Evolutionary conservation across 441 rosid genomes (phyloP).

Genomic region (Manihot esculenta): DNA sequence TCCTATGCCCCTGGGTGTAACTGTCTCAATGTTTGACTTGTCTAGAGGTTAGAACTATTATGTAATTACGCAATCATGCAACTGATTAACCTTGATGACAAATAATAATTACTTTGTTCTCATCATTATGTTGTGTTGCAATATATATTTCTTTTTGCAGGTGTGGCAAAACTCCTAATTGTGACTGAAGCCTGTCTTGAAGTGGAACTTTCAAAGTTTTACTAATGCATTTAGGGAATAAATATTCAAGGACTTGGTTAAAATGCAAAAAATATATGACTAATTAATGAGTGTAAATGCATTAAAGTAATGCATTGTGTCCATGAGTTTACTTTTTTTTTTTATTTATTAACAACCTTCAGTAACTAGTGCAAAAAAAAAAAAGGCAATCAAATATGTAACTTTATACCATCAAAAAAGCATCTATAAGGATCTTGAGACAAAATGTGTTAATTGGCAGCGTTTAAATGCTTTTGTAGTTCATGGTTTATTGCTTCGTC

Average conservation of each 20-base stretch:
- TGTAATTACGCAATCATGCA: not conserved
- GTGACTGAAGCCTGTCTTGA: not conserved
- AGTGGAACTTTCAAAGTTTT: not conserved
- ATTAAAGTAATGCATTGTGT: not conserved
- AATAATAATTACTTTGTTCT: not conserved
- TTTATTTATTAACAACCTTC: not conserved
- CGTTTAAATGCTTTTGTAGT: not conserved
- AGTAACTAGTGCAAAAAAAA: not conserved
- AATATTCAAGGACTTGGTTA: not conserved
- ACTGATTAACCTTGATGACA: not conserved
- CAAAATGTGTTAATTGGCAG: not conserved
- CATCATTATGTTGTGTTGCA: not conserved
- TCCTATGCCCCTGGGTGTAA: not conserved
- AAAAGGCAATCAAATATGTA: not conserved
- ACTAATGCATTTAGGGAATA: not conserved
- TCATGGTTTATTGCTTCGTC: not conserved
- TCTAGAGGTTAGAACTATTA: not conserved
- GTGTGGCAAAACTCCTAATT: not conserved
- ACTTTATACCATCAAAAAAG: not conserved
- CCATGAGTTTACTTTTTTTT: not conserved
- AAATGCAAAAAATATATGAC: not conserved
- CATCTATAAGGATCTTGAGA: not conserved
- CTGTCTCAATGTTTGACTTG: not conserved
- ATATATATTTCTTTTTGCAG: not conserved
- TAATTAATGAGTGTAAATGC: not conserved